Conservation (phyloP, 306 rosid genomes). For the Begonia loranthoides region DNA sequence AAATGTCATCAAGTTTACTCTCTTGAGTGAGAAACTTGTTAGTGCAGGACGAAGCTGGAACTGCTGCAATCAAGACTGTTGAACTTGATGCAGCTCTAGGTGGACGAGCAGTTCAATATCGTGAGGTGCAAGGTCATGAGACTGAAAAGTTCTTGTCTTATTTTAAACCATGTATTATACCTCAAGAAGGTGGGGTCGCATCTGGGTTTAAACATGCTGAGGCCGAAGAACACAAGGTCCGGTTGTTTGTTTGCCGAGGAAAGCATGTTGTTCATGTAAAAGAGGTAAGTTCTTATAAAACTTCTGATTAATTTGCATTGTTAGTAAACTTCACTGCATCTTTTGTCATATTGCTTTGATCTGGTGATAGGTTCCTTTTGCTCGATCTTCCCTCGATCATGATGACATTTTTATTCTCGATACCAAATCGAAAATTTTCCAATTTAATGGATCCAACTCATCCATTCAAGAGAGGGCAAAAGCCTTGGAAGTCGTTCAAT, state of each 20-base stretch:
- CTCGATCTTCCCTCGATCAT: constrained; percentile 80
- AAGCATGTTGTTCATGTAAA: constrained; percentile 90
- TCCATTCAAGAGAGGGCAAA: constrained; percentile 98
- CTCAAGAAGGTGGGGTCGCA: constrained; percentile 87
- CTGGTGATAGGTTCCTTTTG: constrained; percentile 58
- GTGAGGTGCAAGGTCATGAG: constrained; percentile 94
- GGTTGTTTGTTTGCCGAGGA: constrained; percentile 74
- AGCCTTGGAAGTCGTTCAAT: constrained; percentile 94
- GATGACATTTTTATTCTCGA: constrained; percentile 92
- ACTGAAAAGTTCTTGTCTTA: constrained; percentile 80
- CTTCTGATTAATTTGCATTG: constrained; percentile 6
- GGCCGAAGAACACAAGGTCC: constrained; percentile 71
- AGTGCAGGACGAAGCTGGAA: constrained; percentile 89
- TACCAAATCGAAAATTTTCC: constrained; percentile 82
- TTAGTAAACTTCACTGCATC: constrained; percentile 8
- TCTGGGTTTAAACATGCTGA: constrained; percentile 89
- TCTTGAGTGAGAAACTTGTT: constrained; percentile 3
- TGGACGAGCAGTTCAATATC: constrained; percentile 98
- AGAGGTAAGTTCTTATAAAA: constrained; percentile 54
- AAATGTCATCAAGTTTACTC: too few species aligned
- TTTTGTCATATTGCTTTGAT: constrained; percentile 15
- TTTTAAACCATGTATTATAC: constrained; percentile 94
- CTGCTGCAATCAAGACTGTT: constrained; percentile 90
- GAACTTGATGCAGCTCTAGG: constrained; percentile 97
- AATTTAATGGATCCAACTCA: constrained; percentile 89